A percentile compares a stretch with the other conserved stretches of the same genome.
Evolutionary conservation across 306 rosid genomes (phyloP).

Genomic region (Urtica urens): DNA sequence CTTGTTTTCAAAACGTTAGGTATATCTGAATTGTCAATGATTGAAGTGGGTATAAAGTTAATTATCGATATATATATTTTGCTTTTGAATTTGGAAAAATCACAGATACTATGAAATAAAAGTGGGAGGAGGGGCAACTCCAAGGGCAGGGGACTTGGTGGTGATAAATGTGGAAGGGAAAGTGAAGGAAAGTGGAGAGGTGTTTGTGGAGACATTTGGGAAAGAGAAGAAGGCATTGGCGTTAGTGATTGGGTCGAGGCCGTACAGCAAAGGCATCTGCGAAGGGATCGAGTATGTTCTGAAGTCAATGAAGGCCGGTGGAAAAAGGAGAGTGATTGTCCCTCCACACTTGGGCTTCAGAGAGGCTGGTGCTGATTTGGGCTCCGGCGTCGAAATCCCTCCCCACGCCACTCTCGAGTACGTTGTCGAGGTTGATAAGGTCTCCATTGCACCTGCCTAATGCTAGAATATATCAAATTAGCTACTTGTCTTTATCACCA

Average conservation of each 20-base stretch:
- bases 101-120: slow-evolving; percentile 48
- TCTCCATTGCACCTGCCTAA: slow-evolving; percentile 86
- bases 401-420: slow-evolving; percentile 75
- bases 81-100: background rate
- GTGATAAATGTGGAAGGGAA: slow-evolving; percentile 70
- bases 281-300: slow-evolving; percentile 75
- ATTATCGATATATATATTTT: too few relatives aligned
- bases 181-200: slow-evolving; percentile 37
- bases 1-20: too few relatives aligned
- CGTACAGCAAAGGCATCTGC: slow-evolving; percentile 80
- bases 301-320: slow-evolving; percentile 74
- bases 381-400: slow-evolving; percentile 61
- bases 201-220: slow-evolving; percentile 74
- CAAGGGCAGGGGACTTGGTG: slow-evolving; percentile 66
- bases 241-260: slow-evolving; percentile 78
- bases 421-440: slow-evolving; percentile 67
- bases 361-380: slow-evolving; percentile 78
- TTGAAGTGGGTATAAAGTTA: background rate
- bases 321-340: slow-evolving; percentile 57
- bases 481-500: too few relatives aligned
- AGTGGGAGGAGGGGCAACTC: slow-evolving; percentile 67
- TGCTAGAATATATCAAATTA: background rate
- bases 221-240: slow-evolving; percentile 68
- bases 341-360: slow-evolving; percentile 72
- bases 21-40: background rate